These are phyloP conservation scores for Podila epicladia DNA, from an alignment of 192 early-diverging fungal genomes.

Conservation along the genomic window DNA sequence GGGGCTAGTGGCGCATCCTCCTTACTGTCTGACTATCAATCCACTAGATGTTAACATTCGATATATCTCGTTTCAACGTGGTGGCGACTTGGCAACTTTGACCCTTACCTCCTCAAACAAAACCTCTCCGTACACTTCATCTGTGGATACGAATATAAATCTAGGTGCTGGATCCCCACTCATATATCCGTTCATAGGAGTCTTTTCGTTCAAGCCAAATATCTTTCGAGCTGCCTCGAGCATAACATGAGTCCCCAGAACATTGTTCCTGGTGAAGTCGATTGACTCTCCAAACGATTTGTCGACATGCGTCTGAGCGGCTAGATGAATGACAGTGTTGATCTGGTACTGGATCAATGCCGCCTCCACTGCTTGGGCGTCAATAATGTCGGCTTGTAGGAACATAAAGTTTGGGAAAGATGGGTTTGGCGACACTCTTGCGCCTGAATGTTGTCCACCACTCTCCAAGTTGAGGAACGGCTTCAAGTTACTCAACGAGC, in stretches of 20 bases:
- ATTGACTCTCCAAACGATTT: conserved; percentile 88
- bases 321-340: conserved; percentile 80
- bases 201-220: neutral
- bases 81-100: neutral
- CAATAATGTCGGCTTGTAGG: conserved; percentile 72
- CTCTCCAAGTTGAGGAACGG: conserved; percentile 3
- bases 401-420: conserved; percentile 22
- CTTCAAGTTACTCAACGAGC: conserved; percentile 67
- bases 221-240: conserved; percentile 70
- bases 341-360: conserved; percentile 74
- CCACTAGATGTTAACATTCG: neutral
- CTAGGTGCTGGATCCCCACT: conserved; percentile 54
- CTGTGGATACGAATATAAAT: conserved; percentile 84
- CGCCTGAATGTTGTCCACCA: neutral
- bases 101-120: conserved; percentile 54
- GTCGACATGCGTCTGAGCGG: conserved; percentile 86
- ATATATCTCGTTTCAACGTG: no score
- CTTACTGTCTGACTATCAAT: conserved; percentile 63
- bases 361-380: conserved; percentile 67
- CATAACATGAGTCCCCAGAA: conserved; percentile 84
- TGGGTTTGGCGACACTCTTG: neutral
- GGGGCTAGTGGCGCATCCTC: conserved; percentile 75
- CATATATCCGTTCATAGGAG: neutral
- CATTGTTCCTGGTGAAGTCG: conserved; percentile 82
- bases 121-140: conserved; percentile 87